phyloP scores from a whole-genome alignment of 805 yeast species.

The Lipomyces yamadae region DNA sequence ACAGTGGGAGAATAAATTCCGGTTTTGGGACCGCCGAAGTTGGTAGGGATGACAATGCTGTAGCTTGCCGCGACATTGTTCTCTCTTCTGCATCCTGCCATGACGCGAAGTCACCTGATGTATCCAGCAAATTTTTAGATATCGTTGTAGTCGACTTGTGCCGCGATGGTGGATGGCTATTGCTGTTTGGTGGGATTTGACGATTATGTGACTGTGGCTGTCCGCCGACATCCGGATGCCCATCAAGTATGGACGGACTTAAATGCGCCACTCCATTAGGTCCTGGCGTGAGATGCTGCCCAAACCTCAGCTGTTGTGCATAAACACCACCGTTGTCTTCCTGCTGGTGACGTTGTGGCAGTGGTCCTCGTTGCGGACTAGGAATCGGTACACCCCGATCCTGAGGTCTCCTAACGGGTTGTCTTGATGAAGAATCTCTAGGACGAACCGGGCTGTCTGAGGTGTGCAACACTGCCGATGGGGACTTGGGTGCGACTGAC shows the following conservation, averaged over 20 bases:
- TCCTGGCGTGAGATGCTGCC: neutral
- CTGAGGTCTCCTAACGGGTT: neutral
- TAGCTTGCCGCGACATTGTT: neutral
- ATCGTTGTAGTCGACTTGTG: neutral
- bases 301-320: conserved; percentile 5
- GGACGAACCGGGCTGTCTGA: neutral
- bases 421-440: neutral
- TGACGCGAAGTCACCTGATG: conserved; percentile 20
- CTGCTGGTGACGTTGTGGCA: neutral
- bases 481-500: neutral
- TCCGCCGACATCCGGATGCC: neutral
- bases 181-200: neutral
- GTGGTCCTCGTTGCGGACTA: neutral
- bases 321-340: neutral
- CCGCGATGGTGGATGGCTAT: neutral
- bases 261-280: neutral
- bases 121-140: conserved; percentile 5
- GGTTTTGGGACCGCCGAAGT: conserved; percentile 24
- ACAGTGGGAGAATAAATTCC: conserved; percentile 29
- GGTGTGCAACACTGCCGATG: neutral
- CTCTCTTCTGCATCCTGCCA: conserved; percentile 26
- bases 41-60: neutral
- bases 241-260: neutral
- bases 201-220: neutral
- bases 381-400: neutral